phyloP scores from a whole-genome alignment of 2,329 filamentous ascomycete species.

The Fusarium continuum region DNA sequence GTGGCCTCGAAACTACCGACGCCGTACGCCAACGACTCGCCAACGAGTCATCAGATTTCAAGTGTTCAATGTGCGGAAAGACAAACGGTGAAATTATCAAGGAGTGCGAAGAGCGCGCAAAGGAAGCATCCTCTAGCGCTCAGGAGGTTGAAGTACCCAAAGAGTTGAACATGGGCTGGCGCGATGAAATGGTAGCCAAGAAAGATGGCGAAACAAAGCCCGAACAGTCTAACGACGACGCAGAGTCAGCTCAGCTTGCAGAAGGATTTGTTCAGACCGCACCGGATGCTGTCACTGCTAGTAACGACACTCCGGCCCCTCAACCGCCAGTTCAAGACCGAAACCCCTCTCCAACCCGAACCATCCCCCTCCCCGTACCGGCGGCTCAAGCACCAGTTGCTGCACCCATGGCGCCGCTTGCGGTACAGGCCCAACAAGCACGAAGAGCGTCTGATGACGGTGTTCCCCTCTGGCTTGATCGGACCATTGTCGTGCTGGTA shows the following conservation, averaged over 20 bases:
- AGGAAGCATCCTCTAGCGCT: slow-evolving; percentile 45
- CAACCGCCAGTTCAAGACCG: slow-evolving; percentile 6
- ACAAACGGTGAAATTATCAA: slow-evolving; percentile 77
- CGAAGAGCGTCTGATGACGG: slow-evolving; percentile 52
- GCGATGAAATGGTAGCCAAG: slow-evolving; percentile 70
- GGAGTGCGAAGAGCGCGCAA: slow-evolving; percentile 71
- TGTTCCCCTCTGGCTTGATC: slow-evolving; percentile 80
- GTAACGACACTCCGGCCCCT: not conserved
- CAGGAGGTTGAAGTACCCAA: slow-evolving; percentile 60
- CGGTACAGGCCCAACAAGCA: slow-evolving; percentile 27
- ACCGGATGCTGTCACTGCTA: slow-evolving; percentile 5
- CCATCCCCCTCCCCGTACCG: slow-evolving; percentile 12
- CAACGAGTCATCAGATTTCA: slow-evolving; percentile 69
- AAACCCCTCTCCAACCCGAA: slow-evolving; percentile 29
- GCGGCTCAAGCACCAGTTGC: slow-evolving; percentile 9
- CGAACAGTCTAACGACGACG: slow-evolving; percentile 45
- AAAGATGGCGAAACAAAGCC: slow-evolving; percentile 15
- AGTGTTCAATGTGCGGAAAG: slow-evolving; percentile 75
- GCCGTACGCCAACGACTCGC: slow-evolving; percentile 76
- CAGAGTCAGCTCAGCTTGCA: slow-evolving; percentile 60
- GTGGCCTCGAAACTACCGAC: slow-evolving; percentile 81
- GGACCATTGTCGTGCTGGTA: slow-evolving; percentile 77
- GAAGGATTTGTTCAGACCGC: slow-evolving; percentile 68
- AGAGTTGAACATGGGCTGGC: slow-evolving; percentile 73
- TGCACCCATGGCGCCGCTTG: slow-evolving; percentile 2